Evolutionary conservation across 2,329 filamentous ascomycete genomes (phyloP), one percentile per base, ranked within the genome.

Genomic region (Fusarium burgessii): DNA sequence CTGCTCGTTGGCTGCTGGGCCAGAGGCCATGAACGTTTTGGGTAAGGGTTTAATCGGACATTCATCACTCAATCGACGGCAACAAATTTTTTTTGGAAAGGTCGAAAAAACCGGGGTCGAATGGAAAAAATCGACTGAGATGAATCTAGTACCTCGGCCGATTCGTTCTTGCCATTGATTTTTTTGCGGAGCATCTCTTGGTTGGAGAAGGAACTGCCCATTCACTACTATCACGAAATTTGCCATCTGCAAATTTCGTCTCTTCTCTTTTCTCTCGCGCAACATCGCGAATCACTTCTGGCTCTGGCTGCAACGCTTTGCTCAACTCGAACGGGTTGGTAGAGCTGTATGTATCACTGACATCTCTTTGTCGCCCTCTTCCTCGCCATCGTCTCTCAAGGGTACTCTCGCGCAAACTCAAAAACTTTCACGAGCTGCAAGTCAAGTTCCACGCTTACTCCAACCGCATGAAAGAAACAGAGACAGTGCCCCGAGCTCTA

Each of bases 181-280:
- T 71, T 51, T 66, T 62, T 62, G 67, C 67, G 67, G 67, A 70
- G 60, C 59, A 68, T 58, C 49, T 47, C 27, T 29, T 29, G 29
- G 29, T 29, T 35, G 29, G 43, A 29, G 59, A 36, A 41, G 64
- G 66, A 50, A 42, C 42, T 64, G 42, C 50, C 66, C 66, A 56
- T 60, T 55, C 27, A 33, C 29, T 29, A 36, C 60, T 38, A 71
- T 72, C 65, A 62, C 66, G 60, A 56, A 50, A 72, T 72, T 71
- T 58, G 69, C 69, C 69, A 59, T 71, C 58, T 46, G 65, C 60
- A 72, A 70, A 72, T 72, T 71, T 66, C 60, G 42, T 58, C 66
- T 43, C 45, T 45, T 66, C 51, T 47, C 33, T 58, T 55, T 61
- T 49, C 23, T 42, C 50, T 42, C 60, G 27, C 46, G 50, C 67